phyloP scores from a whole-genome alignment of 495 filamentous ascomycete species.

The Hypoxylon cercidicola region DNA sequence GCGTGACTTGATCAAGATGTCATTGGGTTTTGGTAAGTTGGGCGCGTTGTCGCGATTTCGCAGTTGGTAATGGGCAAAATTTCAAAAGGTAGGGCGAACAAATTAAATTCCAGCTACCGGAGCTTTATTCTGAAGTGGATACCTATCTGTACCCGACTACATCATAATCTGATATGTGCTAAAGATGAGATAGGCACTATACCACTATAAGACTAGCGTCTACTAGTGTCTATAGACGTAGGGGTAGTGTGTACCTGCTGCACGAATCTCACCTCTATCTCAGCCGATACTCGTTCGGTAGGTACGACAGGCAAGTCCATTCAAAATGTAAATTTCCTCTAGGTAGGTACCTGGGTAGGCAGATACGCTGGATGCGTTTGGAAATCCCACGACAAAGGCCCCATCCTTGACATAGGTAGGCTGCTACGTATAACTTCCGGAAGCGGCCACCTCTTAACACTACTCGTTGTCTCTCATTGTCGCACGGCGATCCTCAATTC shows the following conservation, averaged over 20 bases:
- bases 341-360: too few species aligned
- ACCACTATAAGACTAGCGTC: conserved; percentile 9
- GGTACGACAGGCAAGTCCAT: conserved; percentile 22
- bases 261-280: conserved; percentile 12
- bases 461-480: conserved; percentile 9
- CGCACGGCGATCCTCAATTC: background rate
- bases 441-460: conserved; percentile 19
- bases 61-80: conserved; percentile 13
- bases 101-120: conserved; percentile 23
- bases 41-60: conserved; percentile 37
- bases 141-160: background rate
- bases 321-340: conserved; percentile 8
- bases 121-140: conserved; percentile 12
- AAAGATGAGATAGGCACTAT: background rate
- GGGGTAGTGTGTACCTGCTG: conserved; percentile 7
- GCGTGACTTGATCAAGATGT: conserved; percentile 16
- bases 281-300: conserved; percentile 13
- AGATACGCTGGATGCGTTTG: background rate
- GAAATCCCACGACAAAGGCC: conserved; percentile 3
- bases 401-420: background rate
- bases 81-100: conserved; percentile 18
- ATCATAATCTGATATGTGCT: background rate
- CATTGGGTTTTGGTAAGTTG: conserved; percentile 42
- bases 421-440: conserved; percentile 4
- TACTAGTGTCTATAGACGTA: too few species aligned